phyloP scores from a whole-genome alignment of 768 basidiomycete species.

The Rubroboletus pulcherrimus region DNA sequence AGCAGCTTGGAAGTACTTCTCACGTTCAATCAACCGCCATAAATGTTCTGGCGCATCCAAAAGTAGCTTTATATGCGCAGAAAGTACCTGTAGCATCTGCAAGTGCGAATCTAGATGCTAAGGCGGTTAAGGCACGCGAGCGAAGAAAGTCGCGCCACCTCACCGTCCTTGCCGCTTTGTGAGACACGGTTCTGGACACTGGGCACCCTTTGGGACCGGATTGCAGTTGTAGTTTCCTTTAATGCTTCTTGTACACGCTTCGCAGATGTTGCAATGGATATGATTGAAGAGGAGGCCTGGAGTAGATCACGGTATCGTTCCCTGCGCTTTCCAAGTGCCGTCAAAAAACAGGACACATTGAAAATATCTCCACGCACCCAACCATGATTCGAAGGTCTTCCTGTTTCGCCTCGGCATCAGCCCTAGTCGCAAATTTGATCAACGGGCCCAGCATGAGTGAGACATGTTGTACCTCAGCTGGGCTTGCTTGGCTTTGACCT shows the following conservation, averaged over 20 bases:
- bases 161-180: constrained; percentile 41
- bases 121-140: background rate
- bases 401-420: constrained; percentile 82
- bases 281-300: constrained; percentile 82
- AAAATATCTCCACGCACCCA: constrained; percentile 58
- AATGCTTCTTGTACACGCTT: constrained; percentile 59
- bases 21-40: constrained; percentile 81
- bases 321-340: constrained; percentile 58
- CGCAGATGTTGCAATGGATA: constrained; percentile 69
- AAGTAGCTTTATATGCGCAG: constrained; percentile 88
- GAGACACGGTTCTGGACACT: constrained; percentile 41
- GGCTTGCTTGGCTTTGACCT: constrained; percentile 65
- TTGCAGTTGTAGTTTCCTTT: constrained; percentile 55
- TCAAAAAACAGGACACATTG: constrained; percentile 21
- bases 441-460: background rate
- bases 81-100: constrained; percentile 64
- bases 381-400: constrained; percentile 88
- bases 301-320: constrained; percentile 87
- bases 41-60: constrained; percentile 90
- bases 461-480: constrained; percentile 52
- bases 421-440: constrained; percentile 36
- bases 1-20: constrained; percentile 76
- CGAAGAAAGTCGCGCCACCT: constrained; percentile 8
- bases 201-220: constrained; percentile 45
- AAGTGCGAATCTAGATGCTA: constrained; percentile 56